phyloP scores from a whole-genome alignment of 169 alveolate genomes.

The Plasmodium gonderi region DNA sequence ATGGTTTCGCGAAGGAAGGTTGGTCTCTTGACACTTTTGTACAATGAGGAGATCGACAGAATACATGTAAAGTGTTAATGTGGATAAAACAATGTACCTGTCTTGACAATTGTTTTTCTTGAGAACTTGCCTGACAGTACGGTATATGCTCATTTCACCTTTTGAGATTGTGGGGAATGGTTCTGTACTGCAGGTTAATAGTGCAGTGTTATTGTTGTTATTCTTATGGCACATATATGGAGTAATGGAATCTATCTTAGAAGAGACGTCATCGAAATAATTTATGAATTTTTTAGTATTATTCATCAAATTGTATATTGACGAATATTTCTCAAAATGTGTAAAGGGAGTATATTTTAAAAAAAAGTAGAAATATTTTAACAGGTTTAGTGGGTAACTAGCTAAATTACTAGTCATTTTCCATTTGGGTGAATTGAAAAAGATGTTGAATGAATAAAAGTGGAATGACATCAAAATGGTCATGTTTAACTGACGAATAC shows the following conservation, averaged over 20 bases:
- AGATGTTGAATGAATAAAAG: not conserved
- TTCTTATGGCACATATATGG: no score
- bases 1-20: no score
- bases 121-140: not conserved
- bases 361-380: conserved; percentile 23
- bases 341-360: conserved; percentile 15
- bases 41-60: conserved; percentile 28
- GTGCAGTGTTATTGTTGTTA: no score
- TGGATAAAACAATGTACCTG: not conserved
- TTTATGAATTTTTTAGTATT: conserved; percentile 2
- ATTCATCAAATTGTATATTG: conserved; percentile 23
- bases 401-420: not conserved
- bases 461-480: conserved; percentile 24
- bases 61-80: conserved; percentile 17
- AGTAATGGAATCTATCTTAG: not conserved
- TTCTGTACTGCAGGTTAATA: no score
- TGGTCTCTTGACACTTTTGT: not conserved
- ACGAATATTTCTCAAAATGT: conserved; percentile 43
- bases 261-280: not conserved
- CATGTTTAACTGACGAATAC: conserved; percentile 46
- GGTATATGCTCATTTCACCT: conserved; percentile 13
- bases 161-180: conserved; percentile 29
- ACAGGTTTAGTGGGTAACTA: not conserved
- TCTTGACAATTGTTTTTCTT: conserved; percentile 5
- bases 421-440: not conserved